Evolutionary conservation across 208 protist species (phyloP).

Genomic region (Trypanosoma mega): DNA sequence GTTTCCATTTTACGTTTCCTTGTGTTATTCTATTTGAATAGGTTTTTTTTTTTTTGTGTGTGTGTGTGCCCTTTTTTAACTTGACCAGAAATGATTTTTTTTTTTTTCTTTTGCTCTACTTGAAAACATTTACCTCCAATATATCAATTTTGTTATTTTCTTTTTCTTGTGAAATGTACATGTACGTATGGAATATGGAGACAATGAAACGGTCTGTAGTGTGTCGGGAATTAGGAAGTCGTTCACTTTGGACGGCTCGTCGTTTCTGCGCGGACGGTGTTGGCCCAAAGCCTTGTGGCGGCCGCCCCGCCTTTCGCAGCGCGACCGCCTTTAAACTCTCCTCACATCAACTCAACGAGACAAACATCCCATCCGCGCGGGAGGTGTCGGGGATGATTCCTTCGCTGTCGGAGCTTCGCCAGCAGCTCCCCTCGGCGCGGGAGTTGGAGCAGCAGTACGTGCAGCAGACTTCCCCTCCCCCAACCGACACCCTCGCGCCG

Average conservation of each 20-base stretch:
- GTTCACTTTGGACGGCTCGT: neutral
- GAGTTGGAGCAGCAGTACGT: conserved; percentile 60
- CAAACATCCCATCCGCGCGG: conserved; percentile 50
- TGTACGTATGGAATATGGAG: no score
- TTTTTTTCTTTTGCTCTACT: neutral
- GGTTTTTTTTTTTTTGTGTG: neutral
- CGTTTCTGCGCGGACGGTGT: neutral
- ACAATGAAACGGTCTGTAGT: neutral
- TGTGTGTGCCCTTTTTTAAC: neutral
- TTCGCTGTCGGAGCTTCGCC: conserved; percentile 39
- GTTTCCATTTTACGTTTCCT: conserved; percentile 12
- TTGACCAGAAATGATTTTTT: neutral
- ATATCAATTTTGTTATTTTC: neutral
- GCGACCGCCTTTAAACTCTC: conserved; percentile 39
- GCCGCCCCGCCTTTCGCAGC: conserved; percentile 30
- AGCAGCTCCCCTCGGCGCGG: conserved; percentile 56
- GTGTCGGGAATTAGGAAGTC: neutral
- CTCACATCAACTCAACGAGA: conserved; percentile 57
- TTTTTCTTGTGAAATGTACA: neutral
- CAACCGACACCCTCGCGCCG: neutral
- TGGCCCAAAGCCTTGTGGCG: neutral
- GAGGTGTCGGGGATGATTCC: conserved; percentile 63
- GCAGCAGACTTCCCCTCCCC: neutral
- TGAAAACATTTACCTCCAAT: neutral
- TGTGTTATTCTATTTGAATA: neutral